Base-by-base conservation (phyloP, 306 rosid genomes). In the Senna siamea region DNA sequence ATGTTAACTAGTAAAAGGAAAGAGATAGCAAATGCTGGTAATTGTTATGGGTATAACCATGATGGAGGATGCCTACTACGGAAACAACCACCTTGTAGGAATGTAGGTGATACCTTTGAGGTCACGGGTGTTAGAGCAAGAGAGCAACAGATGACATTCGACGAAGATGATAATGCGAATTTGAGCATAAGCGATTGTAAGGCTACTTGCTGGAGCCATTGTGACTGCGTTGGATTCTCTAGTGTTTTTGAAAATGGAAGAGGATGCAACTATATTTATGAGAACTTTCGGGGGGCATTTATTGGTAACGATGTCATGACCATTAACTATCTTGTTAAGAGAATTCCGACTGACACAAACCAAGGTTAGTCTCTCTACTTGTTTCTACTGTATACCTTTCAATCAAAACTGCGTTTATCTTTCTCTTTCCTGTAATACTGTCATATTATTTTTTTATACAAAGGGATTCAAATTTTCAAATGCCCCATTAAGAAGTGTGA, bases 11-110 rank as follows among this genome's bases (percentile, higher is more conserved):
- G 18, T 0, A 0, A 13, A 20, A 54, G 23, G n/a, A 17, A 15
- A 0, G 15, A 14, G 7, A 9, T 51, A 32, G 74, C 61, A 17
- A 69, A 12, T 10, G 61, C 32, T 18, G 48, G 19, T 11, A 17
- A 1, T 6, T 69, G 73, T 28, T 18, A 50, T 12, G 75, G 81
- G 2, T 77, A 69, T 28, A 77, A 68, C 2, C 40, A 0, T 4
- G 41, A 77, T 13, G 65, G n/a, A 38, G 71, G 70, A 8, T 77
- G 76, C 53, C 52, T 46, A 58, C 22, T 14, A 34, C 26, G 80
- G 48, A 28, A 76, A 0, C 37, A 48, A 37, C 76, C 77, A 9
- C 2, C 9, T 1, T 78, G 77, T 3, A 78, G 77, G 17, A 11
- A 32, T 0, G 23, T 0, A 0, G 61, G 66, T 13, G 37, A 75